Conservation (phyloP, 192 early-diverging fungal genomes). For the Rhizophagus prolifer region DNA sequence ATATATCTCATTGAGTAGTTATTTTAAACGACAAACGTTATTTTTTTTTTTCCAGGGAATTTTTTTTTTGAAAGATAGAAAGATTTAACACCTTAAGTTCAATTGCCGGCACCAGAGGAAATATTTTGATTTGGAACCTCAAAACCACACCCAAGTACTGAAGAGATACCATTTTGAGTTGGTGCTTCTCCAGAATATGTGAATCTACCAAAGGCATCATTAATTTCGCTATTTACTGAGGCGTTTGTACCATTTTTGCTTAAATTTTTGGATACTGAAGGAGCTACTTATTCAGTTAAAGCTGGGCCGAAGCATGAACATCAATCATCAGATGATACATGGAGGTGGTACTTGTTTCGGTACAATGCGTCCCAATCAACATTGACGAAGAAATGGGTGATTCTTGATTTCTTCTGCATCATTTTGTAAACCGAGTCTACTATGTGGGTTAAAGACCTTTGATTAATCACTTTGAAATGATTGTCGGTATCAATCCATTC, state of each 20-base stretch:
- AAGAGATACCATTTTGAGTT: not conserved
- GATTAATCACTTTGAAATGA: too few species aligned
- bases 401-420: conserved; percentile 70
- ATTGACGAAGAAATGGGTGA: conserved; percentile 68
- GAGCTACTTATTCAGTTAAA: conserved; percentile 28
- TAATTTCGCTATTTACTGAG: conserved; percentile 15
- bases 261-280: conserved; percentile 15
- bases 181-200: conserved; percentile 26
- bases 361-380: conserved; percentile 65
- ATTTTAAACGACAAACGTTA: not conserved
- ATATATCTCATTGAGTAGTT: not conserved
- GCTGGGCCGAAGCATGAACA: conserved; percentile 28
- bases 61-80: not conserved
- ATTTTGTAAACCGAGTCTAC: conserved; percentile 58
- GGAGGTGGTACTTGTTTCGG: conserved; percentile 60
- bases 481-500: too few species aligned
- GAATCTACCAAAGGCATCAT: conserved; percentile 20
- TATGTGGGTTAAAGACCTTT: conserved; percentile 50
- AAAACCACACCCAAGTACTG: not conserved
- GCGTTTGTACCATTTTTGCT: conserved; percentile 29
- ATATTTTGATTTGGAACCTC: not conserved
- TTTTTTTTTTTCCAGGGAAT: too few species aligned
- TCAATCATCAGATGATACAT: conserved; percentile 35
- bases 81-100: not conserved
- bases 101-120: not conserved